Conservation (phyloP, 1,139 yeast genomes). For the Lodderomyces metapsilosis region DNA sequence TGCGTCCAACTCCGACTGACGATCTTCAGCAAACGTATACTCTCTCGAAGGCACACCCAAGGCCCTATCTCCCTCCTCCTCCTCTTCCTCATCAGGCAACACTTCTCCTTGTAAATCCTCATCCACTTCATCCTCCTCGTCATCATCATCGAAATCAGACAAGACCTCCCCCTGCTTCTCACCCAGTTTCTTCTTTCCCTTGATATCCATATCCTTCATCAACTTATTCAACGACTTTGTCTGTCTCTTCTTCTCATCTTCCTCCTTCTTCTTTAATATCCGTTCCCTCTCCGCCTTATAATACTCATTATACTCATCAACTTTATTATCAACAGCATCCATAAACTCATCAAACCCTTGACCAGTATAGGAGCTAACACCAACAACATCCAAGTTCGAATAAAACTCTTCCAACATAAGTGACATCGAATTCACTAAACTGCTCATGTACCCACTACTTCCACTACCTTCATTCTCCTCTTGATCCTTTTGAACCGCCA, state of each 20-base stretch:
- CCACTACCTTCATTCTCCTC: constrained; percentile 67
- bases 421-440: constrained; percentile 91
- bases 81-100: constrained; percentile 61
- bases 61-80: neutral
- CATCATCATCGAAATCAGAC: constrained; percentile 58
- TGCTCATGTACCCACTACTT: constrained; percentile 91
- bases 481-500: constrained; percentile 61
- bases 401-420: constrained; percentile 96
- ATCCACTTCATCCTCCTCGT: constrained; percentile 52
- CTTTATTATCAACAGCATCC: constrained; percentile 78
- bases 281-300: constrained; percentile 87
- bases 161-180: constrained; percentile 54
- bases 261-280: constrained; percentile 72
- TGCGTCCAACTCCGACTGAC: constrained; percentile 58
- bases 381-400: constrained; percentile 86
- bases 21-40: constrained; percentile 74
- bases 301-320: constrained; percentile 79
- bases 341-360: constrained; percentile 91
- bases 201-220: constrained; percentile 79
- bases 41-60: constrained; percentile 49
- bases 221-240: constrained; percentile 67
- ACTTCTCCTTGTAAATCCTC: constrained; percentile 63
- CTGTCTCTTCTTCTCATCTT: constrained; percentile 70
- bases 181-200: constrained; percentile 13
- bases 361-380: constrained; percentile 90